phyloP scores from a whole-genome alignment of 768 basidiomycete genomes.

The Pholiota molesta region DNA sequence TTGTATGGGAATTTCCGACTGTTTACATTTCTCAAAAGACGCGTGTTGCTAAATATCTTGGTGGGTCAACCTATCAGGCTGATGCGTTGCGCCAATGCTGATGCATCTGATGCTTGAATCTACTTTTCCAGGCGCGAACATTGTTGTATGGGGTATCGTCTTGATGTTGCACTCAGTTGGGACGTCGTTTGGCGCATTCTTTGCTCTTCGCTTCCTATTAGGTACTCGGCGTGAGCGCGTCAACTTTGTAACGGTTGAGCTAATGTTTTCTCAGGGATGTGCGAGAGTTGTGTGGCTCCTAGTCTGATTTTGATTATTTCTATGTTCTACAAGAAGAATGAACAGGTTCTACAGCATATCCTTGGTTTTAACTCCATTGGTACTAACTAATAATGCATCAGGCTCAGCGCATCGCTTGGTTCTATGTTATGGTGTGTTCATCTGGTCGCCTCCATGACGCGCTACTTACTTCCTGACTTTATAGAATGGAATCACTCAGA shows the following conservation, averaged over 20 bases:
- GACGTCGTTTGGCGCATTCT: conserved; percentile 62
- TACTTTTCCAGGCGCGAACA: conserved; percentile 48
- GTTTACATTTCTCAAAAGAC: conserved; percentile 67
- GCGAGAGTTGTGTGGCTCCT: conserved; percentile 67
- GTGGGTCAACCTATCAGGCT: conserved; percentile 29
- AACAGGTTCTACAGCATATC: conserved; percentile 38
- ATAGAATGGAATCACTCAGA: conserved; percentile 60
- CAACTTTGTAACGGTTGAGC: background rate
- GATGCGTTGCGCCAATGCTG: background rate
- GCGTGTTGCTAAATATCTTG: conserved; percentile 63
- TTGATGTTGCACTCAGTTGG: conserved; percentile 64
- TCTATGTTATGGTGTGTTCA: conserved; percentile 60
- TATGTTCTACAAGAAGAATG: conserved; percentile 72
- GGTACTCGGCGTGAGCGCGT: conserved; percentile 36
- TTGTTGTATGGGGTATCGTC: conserved; percentile 60
- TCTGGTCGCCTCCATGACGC: background rate
- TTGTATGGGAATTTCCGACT: conserved; percentile 68
- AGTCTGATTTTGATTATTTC: conserved; percentile 63
- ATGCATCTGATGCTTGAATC: no score
- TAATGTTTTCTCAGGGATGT: conserved; percentile 51
- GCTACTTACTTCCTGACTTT: background rate
- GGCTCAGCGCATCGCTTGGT: conserved; percentile 61
- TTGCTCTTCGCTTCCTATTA: conserved; percentile 61
- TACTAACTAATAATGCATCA: no score
- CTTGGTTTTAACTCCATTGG: no score